Base-by-base conservation (phyloP, 1,284 basidiomycete genomes). In the Austroboletus niveus region DNA sequence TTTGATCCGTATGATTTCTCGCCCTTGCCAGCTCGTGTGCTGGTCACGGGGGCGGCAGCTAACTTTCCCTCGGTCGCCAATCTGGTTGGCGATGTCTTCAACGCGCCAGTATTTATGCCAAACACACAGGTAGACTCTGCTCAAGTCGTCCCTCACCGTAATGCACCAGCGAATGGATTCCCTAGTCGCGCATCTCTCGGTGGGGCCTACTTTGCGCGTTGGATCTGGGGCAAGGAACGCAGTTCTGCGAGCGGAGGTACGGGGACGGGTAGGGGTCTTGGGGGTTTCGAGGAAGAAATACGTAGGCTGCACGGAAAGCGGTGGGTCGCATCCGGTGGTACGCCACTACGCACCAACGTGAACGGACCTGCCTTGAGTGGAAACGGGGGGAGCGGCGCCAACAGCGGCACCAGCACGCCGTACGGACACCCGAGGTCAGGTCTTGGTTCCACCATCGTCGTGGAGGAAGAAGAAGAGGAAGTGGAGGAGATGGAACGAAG, bases 1-100 rank as follows among this genome's bases (percentile, higher is more conserved):
- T 90, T 90, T 62, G 87, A 90, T 60, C 86, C 87, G 0, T 89
- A 90, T 63, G 86, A 88, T 63, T 74, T 76, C 49, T 69, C 74
- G 0, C 75, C 81, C 0, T 75, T 90, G 1, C 88, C 89, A 0
- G 64, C 73, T 0, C 75, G 87, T 29, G 69, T 89, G 22, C 66
- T 91, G 42, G 77, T 82, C 1, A 85, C 83, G 0, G 88, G 88
- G 3, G 86, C 88, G 0, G 87, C 89, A 0, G 85, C 87, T 3
- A 90, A 90, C 66, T 92, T 91, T 72, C 89, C 89, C 0, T 81
- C 82, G n/a, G 80, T 92, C 45, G 81, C 87, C 4, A 87, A 88
- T 60, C 74, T 92, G 41, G 80, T 87, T 7, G 85, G 87, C 9
- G 89, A 92, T 57, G 75, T 89, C 14, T 90, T 92, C 73, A 88